Conservation (phyloP, 805 yeast species). For the Candida ovalis region DNA sequence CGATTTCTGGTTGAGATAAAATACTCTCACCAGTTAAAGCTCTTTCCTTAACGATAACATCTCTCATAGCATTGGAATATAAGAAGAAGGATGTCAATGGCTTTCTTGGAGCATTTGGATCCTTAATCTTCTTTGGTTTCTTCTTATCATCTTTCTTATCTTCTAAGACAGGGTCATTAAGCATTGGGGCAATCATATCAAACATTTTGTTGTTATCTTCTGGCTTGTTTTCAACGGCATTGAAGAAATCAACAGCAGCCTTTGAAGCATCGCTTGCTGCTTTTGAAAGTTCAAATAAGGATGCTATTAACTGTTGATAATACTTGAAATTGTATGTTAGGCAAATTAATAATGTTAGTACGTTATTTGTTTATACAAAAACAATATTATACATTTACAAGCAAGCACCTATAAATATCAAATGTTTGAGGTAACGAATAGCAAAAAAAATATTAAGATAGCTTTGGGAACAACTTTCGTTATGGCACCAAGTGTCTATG, state of each 20-base stretch:
- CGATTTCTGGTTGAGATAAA: slow-evolving; percentile 70
- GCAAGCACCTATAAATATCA: too few species aligned
- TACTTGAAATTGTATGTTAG: background rate
- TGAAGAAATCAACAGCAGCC: slow-evolving; percentile 75
- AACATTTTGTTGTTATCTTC: slow-evolving; percentile 28
- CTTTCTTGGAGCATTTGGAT: slow-evolving; percentile 94
- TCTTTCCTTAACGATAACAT: slow-evolving; percentile 66
- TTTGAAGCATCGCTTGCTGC: slow-evolving; percentile 84
- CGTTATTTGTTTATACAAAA: background rate
- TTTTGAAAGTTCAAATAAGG: slow-evolving; percentile 76
- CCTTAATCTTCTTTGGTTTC: slow-evolving; percentile 51
- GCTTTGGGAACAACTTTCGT: background rate
- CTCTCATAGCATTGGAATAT: slow-evolving; percentile 72
- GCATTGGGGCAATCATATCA: slow-evolving; percentile 31
- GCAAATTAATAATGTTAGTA: slow-evolving; percentile 16
- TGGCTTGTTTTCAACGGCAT: slow-evolving; percentile 46
- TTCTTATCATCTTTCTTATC: slow-evolving; percentile 40
- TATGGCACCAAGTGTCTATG: background rate
- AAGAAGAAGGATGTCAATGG: slow-evolving; percentile 86
- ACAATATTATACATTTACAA: too few species aligned
- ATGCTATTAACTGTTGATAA: slow-evolving; percentile 55
- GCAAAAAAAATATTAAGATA: background rate
- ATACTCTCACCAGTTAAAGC: slow-evolving; percentile 54
- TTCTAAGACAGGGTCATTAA: slow-evolving; percentile 34
- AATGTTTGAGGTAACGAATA: background rate